These are phyloP conservation scores for Scenedesmus sp. DNA, from an alignment of 163 green algal genomes.

Conservation along the genomic window DNA sequence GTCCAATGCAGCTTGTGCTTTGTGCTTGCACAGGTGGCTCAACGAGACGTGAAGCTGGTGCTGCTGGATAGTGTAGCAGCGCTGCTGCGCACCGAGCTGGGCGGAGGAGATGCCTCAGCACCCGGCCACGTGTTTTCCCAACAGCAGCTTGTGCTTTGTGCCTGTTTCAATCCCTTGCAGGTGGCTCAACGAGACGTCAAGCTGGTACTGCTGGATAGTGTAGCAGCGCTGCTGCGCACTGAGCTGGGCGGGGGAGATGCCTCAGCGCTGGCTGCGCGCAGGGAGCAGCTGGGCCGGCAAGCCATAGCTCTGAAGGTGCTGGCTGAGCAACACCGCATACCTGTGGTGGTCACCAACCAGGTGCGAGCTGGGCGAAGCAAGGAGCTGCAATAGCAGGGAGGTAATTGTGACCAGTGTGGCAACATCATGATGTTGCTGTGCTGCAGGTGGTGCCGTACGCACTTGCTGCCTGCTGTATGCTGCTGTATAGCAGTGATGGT, in stretches of 20 bases:
- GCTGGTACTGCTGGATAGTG: constrained; percentile 87
- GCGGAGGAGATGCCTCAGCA: constrained; percentile 4
- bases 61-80: constrained; percentile 86
- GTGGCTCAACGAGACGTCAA: constrained; percentile 35
- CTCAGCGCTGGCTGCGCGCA: constrained; percentile 54
- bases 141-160: not conserved
- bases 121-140: not conserved
- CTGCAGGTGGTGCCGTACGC: too few relatives aligned
- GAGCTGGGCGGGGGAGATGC: constrained; percentile 62
- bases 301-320: constrained; percentile 78
- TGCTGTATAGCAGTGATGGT: too few relatives aligned
- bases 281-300: constrained; percentile 71
- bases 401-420: not conserved
- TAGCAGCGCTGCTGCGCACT: constrained; percentile 80
- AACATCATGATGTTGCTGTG: not conserved
- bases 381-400: too few relatives aligned
- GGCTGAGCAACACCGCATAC: constrained; percentile 82
- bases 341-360: constrained; percentile 93
- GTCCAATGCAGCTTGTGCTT: too few relatives aligned
- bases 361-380: constrained; percentile 46
- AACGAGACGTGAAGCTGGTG: constrained; percentile 66
- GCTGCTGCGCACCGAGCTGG: constrained; percentile 72
- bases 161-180: not conserved
- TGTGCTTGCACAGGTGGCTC: not conserved
- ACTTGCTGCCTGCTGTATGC: too few relatives aligned